Percentiles rank a stretch among this genome's conserved stretches.
Evolutionary conservation across 495 filamentous ascomycete species (phyloP).

Genomic region (Poronia punctata): DNA sequence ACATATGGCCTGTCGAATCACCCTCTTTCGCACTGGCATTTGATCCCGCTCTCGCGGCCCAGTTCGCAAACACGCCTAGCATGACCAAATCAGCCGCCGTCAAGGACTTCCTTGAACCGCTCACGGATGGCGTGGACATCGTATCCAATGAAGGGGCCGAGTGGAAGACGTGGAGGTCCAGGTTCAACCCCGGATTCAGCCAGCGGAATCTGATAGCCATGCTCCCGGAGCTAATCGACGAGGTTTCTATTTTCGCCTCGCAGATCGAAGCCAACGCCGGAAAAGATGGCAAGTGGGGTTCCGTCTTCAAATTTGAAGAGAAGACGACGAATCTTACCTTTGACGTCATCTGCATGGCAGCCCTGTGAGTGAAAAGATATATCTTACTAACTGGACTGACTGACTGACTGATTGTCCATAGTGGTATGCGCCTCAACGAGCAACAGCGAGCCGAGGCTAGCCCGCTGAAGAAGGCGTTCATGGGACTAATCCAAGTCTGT

Average conservation of each 20-base stretch:
- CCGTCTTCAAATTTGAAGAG: constrained; percentile 28
- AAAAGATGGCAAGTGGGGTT: constrained; percentile 17
- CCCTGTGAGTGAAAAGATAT: constrained; percentile 25
- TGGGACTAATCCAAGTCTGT: constrained; percentile 18
- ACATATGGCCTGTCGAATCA: constrained; percentile 36
- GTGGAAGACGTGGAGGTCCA: constrained; percentile 33
- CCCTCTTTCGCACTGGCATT: constrained; percentile 23
- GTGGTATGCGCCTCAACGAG: constrained; percentile 21
- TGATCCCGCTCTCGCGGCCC: constrained; percentile 30
- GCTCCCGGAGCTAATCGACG: constrained; percentile 33
- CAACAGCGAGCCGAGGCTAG: constrained; percentile 15
- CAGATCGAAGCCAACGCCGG: constrained; percentile 21
- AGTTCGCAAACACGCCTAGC: constrained; percentile 19
- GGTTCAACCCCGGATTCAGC: constrained; percentile 35
- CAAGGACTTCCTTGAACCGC: constrained; percentile 15
- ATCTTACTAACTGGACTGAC: too few relatives aligned
- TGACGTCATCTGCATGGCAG: constrained; percentile 30
- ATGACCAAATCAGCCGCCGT: constrained; percentile 11
- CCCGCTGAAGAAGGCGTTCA: constrained; percentile 16
- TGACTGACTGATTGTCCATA: constrained; percentile 10
- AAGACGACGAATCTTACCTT: constrained; percentile 29
- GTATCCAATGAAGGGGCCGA: constrained; percentile 25
- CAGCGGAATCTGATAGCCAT: constrained; percentile 29
- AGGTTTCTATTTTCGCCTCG: constrained; percentile 25
- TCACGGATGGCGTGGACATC: constrained; percentile 25